Evolutionary conservation across 2,329 filamentous ascomycete species (phyloP).

Genomic region (Juglanconis juglandina): DNA sequence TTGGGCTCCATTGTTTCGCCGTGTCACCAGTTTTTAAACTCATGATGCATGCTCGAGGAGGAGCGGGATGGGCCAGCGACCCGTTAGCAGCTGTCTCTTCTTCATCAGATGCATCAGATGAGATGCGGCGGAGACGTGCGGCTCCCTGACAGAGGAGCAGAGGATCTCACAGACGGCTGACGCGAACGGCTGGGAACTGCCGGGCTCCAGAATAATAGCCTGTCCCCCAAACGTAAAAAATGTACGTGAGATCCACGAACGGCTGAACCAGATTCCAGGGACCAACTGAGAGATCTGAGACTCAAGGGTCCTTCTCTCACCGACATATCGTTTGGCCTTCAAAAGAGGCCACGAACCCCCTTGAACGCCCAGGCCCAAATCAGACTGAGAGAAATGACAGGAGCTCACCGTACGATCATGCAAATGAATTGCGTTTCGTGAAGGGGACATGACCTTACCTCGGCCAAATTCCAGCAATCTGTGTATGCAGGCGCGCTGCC

Average conservation of each 20-base stretch:
- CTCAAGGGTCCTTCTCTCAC: neutral
- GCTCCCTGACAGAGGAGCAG: neutral
- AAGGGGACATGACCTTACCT: conserved; percentile 4
- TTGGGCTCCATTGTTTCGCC: conserved; percentile 7
- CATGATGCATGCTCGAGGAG: conserved; percentile 8
- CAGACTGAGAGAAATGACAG: conserved; percentile 14
- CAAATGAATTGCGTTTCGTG: conserved; percentile 6
- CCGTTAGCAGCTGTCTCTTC: neutral
- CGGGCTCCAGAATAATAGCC: conserved; percentile 17
- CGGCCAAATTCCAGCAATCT: conserved; percentile 14
- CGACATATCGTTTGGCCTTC: conserved; percentile 2
- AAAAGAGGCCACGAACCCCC: neutral
- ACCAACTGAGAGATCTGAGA: neutral
- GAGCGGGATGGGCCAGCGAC: neutral
- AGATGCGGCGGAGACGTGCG: conserved; percentile 13
- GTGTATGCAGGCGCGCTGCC: neutral
- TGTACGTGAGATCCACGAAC: conserved; percentile 11
- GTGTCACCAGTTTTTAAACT: conserved; percentile 19
- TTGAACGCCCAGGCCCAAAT: neutral
- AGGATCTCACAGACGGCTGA: conserved; percentile 4
- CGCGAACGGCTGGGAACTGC: conserved; percentile 8
- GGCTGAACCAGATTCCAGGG: conserved; percentile 6
- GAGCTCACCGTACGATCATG: conserved; percentile 14
- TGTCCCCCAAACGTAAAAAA: conserved; percentile 7
- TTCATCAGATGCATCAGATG: neutral